phyloP scores from a whole-genome alignment of 805 yeast species.

The Metschnikowia dekortorum region DNA sequence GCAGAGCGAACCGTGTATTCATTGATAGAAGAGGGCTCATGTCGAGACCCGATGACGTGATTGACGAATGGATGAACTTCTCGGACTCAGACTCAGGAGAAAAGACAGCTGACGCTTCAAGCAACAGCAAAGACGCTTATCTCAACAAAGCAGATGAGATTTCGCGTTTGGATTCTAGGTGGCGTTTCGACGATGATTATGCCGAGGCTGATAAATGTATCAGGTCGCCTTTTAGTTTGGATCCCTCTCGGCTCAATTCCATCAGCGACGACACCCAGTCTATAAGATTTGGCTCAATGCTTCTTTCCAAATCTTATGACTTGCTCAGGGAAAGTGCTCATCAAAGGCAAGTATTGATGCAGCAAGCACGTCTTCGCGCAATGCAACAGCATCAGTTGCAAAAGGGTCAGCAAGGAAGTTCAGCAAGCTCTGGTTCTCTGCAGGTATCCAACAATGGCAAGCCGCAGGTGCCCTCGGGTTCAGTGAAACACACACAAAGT shows the following conservation, averaged over 20 bases:
- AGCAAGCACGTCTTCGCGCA: conserved; percentile 46
- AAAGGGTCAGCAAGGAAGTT: conserved; percentile 4
- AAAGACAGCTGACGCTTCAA: conserved; percentile 5
- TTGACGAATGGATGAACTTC: conserved; percentile 40
- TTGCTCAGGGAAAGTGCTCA: conserved; percentile 69
- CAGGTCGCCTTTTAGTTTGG: conserved; percentile 55
- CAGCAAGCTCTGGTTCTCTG: background rate
- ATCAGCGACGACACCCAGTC: conserved; percentile 84
- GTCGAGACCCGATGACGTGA: conserved; percentile 28
- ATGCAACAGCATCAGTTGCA: conserved; percentile 36
- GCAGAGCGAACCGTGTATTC: conserved; percentile 65
- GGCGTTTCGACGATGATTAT: conserved; percentile 63
- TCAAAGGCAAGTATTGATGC: conserved; percentile 50
- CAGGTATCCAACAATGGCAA: background rate
- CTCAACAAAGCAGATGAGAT: conserved; percentile 42
- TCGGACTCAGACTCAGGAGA: conserved; percentile 25
- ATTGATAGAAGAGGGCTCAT: conserved; percentile 67
- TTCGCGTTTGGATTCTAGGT: conserved; percentile 53
- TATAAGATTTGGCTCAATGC: conserved; percentile 87
- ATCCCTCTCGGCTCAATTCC: conserved; percentile 79
- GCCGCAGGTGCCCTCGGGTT: conserved; percentile 1
- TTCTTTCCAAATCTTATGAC: conserved; percentile 82
- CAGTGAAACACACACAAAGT: background rate
- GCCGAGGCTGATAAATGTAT: conserved; percentile 34
- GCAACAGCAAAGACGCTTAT: conserved; percentile 36